These are phyloP conservation scores for Geotrichum candidum DNA, from an alignment of 1,139 yeast species.

Conservation along the genomic window DNA sequence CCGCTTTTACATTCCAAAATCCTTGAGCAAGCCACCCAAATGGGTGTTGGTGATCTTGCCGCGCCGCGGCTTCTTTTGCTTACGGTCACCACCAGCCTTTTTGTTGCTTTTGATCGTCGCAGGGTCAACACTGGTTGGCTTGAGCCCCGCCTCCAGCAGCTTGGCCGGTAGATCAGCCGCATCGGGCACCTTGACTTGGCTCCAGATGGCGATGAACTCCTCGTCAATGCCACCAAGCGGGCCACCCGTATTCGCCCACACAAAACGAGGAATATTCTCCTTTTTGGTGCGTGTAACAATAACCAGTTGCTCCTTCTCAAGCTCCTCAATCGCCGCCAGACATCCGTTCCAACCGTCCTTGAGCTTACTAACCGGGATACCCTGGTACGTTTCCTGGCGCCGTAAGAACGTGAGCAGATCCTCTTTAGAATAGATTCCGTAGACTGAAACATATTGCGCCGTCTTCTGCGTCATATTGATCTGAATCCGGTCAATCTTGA, in stretches of 20 bases:
- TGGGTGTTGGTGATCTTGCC: constrained; percentile 95
- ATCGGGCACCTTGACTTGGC: constrained; percentile 68
- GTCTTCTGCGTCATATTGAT: constrained; percentile 45
- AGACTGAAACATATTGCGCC: constrained; percentile 80
- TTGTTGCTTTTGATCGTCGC: constrained; percentile 63
- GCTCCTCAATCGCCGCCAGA: constrained; percentile 46
- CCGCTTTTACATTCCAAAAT: constrained; percentile 41
- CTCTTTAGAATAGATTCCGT: constrained; percentile 75
- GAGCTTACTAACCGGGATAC: constrained; percentile 79
- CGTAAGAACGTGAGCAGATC: constrained; percentile 71
- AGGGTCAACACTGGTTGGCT: constrained; percentile 98
- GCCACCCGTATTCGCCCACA: constrained; percentile 85
- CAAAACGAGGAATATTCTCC: constrained; percentile 82
- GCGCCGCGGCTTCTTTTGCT: constrained; percentile 86
- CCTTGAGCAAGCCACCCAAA: constrained; percentile 91
- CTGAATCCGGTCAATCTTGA: constrained; percentile 66
- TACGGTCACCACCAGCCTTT: constrained; percentile 49
- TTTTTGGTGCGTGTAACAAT: constrained; percentile 84
- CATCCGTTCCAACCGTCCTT: constrained; percentile 94
- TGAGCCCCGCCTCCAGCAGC: constrained; percentile 75
- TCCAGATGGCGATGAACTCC: constrained; percentile 84
- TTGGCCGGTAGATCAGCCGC: constrained; percentile 73
- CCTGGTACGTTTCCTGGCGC: constrained; percentile 81
- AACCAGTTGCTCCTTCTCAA: constrained; percentile 58
- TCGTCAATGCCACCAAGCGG: constrained; percentile 68